Evolutionary conservation across 2,329 filamentous ascomycete genomes (phyloP).

Genomic region (Bimuria novae-zelandiae): DNA sequence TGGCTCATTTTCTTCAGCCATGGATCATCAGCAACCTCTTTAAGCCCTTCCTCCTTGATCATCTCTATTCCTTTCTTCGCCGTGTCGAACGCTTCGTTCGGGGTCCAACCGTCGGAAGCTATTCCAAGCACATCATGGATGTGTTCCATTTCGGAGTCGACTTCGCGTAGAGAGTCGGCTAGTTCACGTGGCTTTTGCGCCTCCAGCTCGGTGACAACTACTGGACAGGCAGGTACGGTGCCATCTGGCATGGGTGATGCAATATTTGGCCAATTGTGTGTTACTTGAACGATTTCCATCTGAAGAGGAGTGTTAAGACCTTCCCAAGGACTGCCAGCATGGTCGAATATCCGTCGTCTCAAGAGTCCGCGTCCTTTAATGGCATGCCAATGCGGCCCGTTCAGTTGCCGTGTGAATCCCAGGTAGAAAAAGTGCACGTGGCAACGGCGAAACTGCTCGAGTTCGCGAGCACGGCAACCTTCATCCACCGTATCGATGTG

Average conservation of each 20-base stretch:
- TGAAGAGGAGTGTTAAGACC: slow-evolving; percentile 34
- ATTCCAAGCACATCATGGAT: slow-evolving; percentile 26
- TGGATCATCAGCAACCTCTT: slow-evolving; percentile 21
- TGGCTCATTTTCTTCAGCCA: slow-evolving; percentile 25
- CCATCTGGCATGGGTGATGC: slow-evolving; percentile 6
- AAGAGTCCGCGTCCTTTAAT: slow-evolving; percentile 28
- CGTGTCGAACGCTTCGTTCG: slow-evolving; percentile 26
- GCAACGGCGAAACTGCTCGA: slow-evolving; percentile 31
- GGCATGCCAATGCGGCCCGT: slow-evolving; percentile 30
- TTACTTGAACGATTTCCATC: slow-evolving; percentile 26
- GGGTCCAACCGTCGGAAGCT: slow-evolving; percentile 33
- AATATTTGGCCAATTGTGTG: slow-evolving; percentile 26
- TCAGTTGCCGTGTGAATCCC: slow-evolving; percentile 28
- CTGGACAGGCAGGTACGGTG: slow-evolving; percentile 18
- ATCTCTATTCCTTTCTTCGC: slow-evolving; percentile 20
- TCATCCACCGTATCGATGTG: slow-evolving; percentile 21
- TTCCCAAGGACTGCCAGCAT: slow-evolving; percentile 35
- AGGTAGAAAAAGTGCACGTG: slow-evolving; percentile 40
- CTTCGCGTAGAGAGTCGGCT: slow-evolving; percentile 23
- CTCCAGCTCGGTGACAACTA: slow-evolving; percentile 22
- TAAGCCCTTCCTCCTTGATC: slow-evolving; percentile 23
- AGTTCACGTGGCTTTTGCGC: slow-evolving; percentile 16
- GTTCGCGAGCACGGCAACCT: slow-evolving; percentile 17
- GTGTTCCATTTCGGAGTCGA: slow-evolving; percentile 22
- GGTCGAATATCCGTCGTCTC: slow-evolving; percentile 25